phyloP scores from a whole-genome alignment of 2,329 filamentous ascomycete genomes.

The Fusarium virguliforme region DNA sequence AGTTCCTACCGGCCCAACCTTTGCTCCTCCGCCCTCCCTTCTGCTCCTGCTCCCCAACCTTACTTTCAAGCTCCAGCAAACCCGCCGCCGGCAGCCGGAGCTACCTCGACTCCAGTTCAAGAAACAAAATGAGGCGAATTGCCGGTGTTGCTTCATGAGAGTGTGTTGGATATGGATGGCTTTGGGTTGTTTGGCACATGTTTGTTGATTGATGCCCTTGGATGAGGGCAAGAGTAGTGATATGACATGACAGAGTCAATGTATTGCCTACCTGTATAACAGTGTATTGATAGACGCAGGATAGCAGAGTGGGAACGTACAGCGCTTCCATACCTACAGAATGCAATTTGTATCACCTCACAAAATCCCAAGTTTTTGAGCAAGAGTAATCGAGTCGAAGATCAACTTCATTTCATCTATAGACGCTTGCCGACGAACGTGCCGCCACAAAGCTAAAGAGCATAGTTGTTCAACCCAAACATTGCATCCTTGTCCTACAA shows the following conservation, averaged over 20 bases:
- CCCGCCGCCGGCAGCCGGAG: constrained; percentile 10
- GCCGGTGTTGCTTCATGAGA: too few species aligned
- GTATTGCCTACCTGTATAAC: constrained; percentile 7
- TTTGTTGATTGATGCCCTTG: not conserved
- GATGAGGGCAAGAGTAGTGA: not conserved
- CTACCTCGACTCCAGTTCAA: not conserved
- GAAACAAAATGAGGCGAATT: not conserved
- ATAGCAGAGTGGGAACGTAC: not conserved
- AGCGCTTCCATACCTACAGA: not conserved
- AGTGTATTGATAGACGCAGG: constrained; percentile 4
- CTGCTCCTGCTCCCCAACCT: constrained; percentile 13
- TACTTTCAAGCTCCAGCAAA: constrained; percentile 10
- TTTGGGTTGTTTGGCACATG: not conserved
- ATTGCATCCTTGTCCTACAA: constrained; percentile 13
- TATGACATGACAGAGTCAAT: constrained; percentile 17
- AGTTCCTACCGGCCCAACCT: constrained; percentile 1
- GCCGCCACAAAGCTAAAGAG: constrained; percentile 19
- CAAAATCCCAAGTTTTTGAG: not conserved
- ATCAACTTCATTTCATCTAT: constrained; percentile 40
- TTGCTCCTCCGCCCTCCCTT: not conserved
- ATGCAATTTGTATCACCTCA: not conserved
- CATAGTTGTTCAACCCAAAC: constrained; percentile 14
- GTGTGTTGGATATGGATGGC: not conserved
- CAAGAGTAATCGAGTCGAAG: constrained; percentile 1
- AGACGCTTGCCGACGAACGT: constrained; percentile 14